phyloP scores from a whole-genome alignment of 2,329 filamentous ascomycete species.

The Zasmidium citrigriseum region DNA sequence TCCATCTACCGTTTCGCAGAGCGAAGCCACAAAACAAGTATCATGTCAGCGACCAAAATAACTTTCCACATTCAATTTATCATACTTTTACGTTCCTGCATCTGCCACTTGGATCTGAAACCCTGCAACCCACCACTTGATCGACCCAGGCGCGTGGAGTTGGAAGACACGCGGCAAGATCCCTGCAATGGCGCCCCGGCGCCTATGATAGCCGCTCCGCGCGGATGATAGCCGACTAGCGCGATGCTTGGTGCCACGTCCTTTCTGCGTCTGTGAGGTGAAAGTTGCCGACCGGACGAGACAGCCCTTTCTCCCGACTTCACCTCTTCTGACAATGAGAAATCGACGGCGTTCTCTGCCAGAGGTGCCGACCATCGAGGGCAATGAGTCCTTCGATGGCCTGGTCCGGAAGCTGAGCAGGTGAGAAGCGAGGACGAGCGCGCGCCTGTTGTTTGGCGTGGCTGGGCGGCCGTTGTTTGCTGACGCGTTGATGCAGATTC shows the following conservation, averaged over 20 bases:
- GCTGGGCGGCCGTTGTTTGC: neutral
- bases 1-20: too few relatives aligned
- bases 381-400: constrained; percentile 62
- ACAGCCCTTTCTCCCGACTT: neutral
- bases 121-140: neutral
- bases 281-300: constrained; percentile 3
- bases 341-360: constrained; percentile 2
- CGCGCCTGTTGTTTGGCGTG: constrained; percentile 3
- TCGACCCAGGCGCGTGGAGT: neutral
- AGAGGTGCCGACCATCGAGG: constrained; percentile 47
- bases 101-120: neutral
- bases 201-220: too few relatives aligned
- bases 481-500: constrained; percentile 49
- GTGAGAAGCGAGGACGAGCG: constrained; percentile 42
- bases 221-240: too few relatives aligned
- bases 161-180: neutral
- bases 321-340: neutral
- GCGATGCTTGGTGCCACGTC: neutral
- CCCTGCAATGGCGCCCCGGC: neutral
- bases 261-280: neutral
- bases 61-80: neutral
- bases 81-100: neutral
- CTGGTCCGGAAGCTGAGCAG: constrained; percentile 68
- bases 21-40: too few relatives aligned
- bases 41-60: neutral